Conservation (phyloP, 805 yeast genomes). For the Wickerhamiella dianesei region DNA sequence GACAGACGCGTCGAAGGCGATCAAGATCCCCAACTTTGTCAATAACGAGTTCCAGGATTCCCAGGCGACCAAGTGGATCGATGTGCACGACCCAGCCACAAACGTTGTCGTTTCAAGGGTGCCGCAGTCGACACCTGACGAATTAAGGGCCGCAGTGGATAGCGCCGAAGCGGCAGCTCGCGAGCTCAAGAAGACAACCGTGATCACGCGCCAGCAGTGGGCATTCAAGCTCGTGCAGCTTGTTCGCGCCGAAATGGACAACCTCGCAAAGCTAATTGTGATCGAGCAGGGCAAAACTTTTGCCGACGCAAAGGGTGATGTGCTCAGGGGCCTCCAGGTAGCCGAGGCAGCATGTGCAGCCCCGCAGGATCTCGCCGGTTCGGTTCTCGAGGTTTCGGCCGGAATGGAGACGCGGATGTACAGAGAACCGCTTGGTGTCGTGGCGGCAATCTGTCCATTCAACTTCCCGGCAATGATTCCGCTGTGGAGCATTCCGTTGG, state of each 20-base stretch:
- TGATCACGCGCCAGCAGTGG: constrained; percentile 44
- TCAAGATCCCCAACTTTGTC: constrained; percentile 27
- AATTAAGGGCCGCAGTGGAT: constrained; percentile 50
- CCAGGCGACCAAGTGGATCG: constrained; percentile 45
- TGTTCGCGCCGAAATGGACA: constrained; percentile 51
- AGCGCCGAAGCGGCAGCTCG: constrained; percentile 52
- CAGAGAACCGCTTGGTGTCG: constrained; percentile 57
- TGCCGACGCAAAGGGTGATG: constrained; percentile 63
- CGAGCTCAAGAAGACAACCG: constrained; percentile 38
- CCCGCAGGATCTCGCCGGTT: constrained; percentile 48
- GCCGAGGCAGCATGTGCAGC: constrained; percentile 62
- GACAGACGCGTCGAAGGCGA: constrained; percentile 20
- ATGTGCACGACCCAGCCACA: constrained; percentile 66
- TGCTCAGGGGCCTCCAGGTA: constrained; percentile 61
- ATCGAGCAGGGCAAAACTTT: constrained; percentile 68
- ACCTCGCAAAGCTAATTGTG: constrained; percentile 50
- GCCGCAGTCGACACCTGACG: constrained; percentile 58
- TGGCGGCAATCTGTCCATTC: constrained; percentile 68
- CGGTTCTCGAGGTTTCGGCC: constrained; percentile 49
- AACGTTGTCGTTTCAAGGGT: constrained; percentile 50
- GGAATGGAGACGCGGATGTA: constrained; percentile 71
- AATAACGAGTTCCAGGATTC: constrained; percentile 40
- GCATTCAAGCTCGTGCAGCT: constrained; percentile 56
- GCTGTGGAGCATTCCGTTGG: constrained; percentile 50
- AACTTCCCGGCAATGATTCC: constrained; percentile 81